phyloP scores from a whole-genome alignment of 768 basidiomycete species.

The Auricularia heimuer region DNA sequence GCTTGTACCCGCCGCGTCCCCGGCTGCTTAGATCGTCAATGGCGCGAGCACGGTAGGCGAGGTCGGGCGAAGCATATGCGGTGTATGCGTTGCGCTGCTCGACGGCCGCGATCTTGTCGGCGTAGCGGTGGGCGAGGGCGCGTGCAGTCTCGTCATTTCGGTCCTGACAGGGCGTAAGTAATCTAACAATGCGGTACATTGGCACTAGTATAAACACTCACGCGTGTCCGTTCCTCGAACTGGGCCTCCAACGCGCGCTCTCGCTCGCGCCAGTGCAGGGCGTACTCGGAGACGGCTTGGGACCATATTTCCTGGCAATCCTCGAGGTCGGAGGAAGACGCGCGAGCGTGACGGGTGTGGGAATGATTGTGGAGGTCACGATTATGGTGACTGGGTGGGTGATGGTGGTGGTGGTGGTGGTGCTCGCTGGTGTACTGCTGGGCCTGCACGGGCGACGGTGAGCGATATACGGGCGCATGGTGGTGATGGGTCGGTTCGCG shows the following conservation, averaged over 20 bases:
- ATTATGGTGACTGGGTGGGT: constrained; percentile 15
- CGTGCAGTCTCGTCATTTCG: constrained; percentile 56
- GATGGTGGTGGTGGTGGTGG: constrained; percentile 22
- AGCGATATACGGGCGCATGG: neutral
- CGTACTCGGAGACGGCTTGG: constrained; percentile 57
- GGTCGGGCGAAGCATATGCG: neutral
- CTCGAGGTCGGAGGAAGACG: constrained; percentile 64
- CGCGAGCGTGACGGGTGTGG: constrained; percentile 2
- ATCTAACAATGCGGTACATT: neutral
- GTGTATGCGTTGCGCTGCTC: neutral
- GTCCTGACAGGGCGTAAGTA: constrained; percentile 36
- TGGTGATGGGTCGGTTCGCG: constrained; percentile 18
- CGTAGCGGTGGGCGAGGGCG: constrained; percentile 49
- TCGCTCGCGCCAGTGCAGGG: constrained; percentile 61
- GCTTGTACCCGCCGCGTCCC: neutral
- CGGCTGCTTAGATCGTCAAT: neutral
- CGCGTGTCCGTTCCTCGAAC: constrained; percentile 59
- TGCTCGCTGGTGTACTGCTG: constrained; percentile 11
- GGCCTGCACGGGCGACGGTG: neutral
- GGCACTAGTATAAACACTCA: constrained; percentile 23
- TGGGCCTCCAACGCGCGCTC: constrained; percentile 63
- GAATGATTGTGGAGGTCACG: neutral
- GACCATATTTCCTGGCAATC: constrained; percentile 74
- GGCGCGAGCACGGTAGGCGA: neutral
- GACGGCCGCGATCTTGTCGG: constrained; percentile 12